Conservation (phyloP, 768 basidiomycete species). For the Botryobasidium botryosum region DNA sequence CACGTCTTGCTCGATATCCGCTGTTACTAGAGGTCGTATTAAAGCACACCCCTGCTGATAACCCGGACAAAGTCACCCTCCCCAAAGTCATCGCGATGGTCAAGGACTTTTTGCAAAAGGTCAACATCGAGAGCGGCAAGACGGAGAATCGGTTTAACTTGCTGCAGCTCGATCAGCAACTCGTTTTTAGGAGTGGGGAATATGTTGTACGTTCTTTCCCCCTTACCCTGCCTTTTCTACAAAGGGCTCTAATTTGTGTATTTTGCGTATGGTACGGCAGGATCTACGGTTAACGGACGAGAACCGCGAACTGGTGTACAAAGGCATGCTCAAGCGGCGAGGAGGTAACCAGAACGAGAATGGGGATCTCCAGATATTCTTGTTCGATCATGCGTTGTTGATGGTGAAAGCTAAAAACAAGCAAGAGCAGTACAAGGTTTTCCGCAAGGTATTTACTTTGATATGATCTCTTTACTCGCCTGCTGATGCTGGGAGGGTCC, state of each 20-base stretch:
- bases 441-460: constrained; percentile 54
- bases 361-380: constrained; percentile 81
- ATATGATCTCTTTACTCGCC: not conserved
- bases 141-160: constrained; percentile 94
- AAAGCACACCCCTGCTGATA: constrained; percentile 84
- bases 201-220: constrained; percentile 45
- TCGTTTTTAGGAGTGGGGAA: constrained; percentile 80
- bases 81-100: constrained; percentile 63
- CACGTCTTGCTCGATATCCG: constrained; percentile 92
- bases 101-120: constrained; percentile 66
- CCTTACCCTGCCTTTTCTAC: not conserved
- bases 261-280: constrained; percentile 23
- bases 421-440: constrained; percentile 83
- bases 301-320: constrained; percentile 79
- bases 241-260: not conserved
- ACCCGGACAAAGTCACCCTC: constrained; percentile 62
- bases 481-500: not conserved
- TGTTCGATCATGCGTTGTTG: constrained; percentile 92
- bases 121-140: constrained; percentile 88
- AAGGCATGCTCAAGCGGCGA: constrained; percentile 76
- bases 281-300: constrained; percentile 77
- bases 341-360: constrained; percentile 53
- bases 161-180: constrained; percentile 79
- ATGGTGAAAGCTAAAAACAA: constrained; percentile 93
- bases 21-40: constrained; percentile 79